These are phyloP conservation scores for Pythium utonaiense DNA, from an alignment of 352 stramenopile species.

Conservation along the genomic window DNA sequence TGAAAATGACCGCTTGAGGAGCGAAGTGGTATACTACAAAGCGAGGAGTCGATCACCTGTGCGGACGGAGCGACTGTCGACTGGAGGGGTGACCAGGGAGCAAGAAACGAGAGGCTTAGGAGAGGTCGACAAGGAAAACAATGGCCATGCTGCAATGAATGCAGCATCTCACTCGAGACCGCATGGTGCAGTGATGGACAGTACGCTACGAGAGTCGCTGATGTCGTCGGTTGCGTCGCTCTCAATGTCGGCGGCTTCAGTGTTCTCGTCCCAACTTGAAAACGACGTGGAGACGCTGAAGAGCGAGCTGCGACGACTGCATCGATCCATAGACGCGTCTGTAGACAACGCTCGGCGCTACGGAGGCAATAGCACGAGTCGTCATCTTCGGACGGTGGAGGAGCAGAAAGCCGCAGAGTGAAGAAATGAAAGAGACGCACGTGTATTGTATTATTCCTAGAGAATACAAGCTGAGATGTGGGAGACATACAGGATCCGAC, in stretches of 20 bases:
- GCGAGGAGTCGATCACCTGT: slow-evolving; percentile 12
- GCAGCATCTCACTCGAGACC: not conserved
- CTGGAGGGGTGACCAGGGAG: not conserved
- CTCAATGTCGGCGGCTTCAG: slow-evolving; percentile 16
- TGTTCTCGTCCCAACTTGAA: slow-evolving; percentile 18
- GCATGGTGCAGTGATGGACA: not conserved
- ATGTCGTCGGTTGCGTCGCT: slow-evolving; percentile 19
- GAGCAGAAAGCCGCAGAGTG: not conserved
- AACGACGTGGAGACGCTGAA: slow-evolving; percentile 21
- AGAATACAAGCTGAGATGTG: not conserved
- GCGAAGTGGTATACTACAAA: slow-evolving; percentile 19
- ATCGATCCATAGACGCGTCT: slow-evolving; percentile 21
- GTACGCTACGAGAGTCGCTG: slow-evolving; percentile 7
- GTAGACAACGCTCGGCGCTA: slow-evolving; percentile 1
- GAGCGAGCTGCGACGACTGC: slow-evolving; percentile 17
- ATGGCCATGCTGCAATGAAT: not conserved
- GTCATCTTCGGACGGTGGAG: not conserved
- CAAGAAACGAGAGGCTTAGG: not conserved
- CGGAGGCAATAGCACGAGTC: not conserved
- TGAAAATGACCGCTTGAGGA: slow-evolving; percentile 20
- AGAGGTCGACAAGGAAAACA: slow-evolving; percentile 12
- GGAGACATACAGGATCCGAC: not conserved
- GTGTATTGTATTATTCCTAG: slow-evolving; percentile 2
- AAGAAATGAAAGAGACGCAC: not conserved
- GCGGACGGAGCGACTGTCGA: not conserved